phyloP scores from a whole-genome alignment of 2,329 filamentous ascomycete species.

The Fusarium sp. region DNA sequence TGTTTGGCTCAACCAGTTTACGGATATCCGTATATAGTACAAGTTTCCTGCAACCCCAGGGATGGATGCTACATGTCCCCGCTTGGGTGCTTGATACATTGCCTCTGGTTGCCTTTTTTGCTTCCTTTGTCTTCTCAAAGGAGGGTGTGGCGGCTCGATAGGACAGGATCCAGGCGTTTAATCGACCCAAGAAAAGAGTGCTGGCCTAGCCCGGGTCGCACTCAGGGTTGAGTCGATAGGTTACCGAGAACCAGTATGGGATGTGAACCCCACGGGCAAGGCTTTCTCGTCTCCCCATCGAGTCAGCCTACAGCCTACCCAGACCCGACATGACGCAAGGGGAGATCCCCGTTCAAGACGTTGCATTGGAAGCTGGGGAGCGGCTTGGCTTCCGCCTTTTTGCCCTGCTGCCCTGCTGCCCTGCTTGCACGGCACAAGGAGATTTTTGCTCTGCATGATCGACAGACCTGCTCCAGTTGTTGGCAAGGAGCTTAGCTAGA shows the following conservation, averaged over 20 bases:
- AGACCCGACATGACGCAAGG: slow-evolving; percentile 41
- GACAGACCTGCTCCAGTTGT: slow-evolving; percentile 17
- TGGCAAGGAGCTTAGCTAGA: slow-evolving; percentile 8
- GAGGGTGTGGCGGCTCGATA: slow-evolving; percentile 25
- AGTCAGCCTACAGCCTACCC: slow-evolving; percentile 40
- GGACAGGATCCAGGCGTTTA: slow-evolving; percentile 28
- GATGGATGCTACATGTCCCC: slow-evolving; percentile 21
- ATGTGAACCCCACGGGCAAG: slow-evolving; percentile 40
- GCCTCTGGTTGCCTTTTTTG: slow-evolving; percentile 34
- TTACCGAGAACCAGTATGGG: slow-evolving; percentile 13
- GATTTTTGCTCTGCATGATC: slow-evolving; percentile 34
- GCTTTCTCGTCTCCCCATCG: slow-evolving; percentile 36
- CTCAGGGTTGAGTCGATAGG: slow-evolving; percentile 11
- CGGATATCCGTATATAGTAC: slow-evolving; percentile 4
- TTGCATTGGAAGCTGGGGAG: slow-evolving; percentile 22
- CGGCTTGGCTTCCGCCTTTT: slow-evolving; percentile 36
- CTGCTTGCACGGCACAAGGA: slow-evolving; percentile 17
- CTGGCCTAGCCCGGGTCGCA: background rate
- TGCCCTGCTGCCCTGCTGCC: slow-evolving; percentile 36
- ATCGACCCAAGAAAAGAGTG: slow-evolving; percentile 1
- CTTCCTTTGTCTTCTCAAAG: slow-evolving; percentile 27
- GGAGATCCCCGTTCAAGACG: slow-evolving; percentile 18
- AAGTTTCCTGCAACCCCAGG: slow-evolving; percentile 26
- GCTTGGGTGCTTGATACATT: slow-evolving; percentile 16
- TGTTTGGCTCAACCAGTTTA: slow-evolving; percentile 20